Evolutionary conservation across 1,139 yeast species (phyloP).

Genomic region (Sugiyamaella sp.): DNA sequence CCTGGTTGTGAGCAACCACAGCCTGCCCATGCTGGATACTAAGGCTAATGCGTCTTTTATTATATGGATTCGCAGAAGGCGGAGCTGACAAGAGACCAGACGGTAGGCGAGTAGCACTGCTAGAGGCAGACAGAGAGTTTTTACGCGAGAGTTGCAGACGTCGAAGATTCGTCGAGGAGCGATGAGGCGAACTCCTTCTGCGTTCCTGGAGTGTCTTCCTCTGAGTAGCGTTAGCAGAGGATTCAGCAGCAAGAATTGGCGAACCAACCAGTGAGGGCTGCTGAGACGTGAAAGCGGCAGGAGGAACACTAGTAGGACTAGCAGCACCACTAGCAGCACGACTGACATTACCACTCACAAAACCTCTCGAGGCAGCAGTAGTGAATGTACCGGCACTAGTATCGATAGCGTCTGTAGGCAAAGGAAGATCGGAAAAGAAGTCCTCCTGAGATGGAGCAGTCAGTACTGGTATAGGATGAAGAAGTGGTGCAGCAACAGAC

Average conservation of each 20-base stretch:
- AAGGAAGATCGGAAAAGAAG: constrained; percentile 4
- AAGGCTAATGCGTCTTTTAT: constrained; percentile 13
- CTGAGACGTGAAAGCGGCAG: constrained; percentile 5
- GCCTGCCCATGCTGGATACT: constrained; percentile 18
- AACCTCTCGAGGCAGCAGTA: not conserved
- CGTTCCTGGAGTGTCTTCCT: constrained; percentile 22
- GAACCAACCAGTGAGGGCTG: constrained; percentile 13
- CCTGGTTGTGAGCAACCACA: constrained; percentile 1
- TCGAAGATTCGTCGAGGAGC: constrained; percentile 20
- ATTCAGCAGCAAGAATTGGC: constrained; percentile 7
- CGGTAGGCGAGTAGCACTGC: constrained; percentile 4
- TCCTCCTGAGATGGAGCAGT: constrained; percentile 12
- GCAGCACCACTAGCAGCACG: constrained; percentile 13
- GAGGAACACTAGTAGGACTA: constrained; percentile 12
- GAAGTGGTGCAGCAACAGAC: not conserved
- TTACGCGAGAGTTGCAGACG: constrained; percentile 15
- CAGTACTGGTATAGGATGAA: constrained; percentile 8
- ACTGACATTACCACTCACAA: constrained; percentile 1
- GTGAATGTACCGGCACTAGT: not conserved
- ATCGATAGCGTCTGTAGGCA: not conserved
- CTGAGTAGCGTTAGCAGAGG: constrained; percentile 9
- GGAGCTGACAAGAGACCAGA: constrained; percentile 19
- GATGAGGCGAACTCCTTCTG: constrained; percentile 17
- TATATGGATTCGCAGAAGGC: constrained; percentile 18
- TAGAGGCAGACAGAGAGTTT: constrained; percentile 10